Percentiles rank a stretch among this genome's conserved stretches.
These are phyloP conservation scores for Furcasterigmium furcatum DNA, from an alignment of 2,329 filamentous ascomycete species.

Conservation along the genomic window DNA sequence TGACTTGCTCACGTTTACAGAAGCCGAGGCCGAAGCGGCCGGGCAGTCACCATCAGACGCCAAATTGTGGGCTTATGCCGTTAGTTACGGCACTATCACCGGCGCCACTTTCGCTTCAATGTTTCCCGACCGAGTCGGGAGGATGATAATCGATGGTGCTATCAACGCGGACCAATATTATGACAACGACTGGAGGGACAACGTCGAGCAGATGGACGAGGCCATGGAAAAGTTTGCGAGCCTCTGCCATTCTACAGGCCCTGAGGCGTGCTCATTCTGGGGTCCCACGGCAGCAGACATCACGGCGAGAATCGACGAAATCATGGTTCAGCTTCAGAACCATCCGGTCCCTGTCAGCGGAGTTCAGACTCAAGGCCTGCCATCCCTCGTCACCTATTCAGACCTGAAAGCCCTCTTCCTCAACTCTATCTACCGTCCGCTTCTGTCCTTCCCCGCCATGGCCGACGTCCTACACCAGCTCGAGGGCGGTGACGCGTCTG, in stretches of 20 bases:
- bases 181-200: conserved; percentile 17
- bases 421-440: conserved; percentile 16
- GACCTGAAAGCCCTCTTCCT: conserved; percentile 23
- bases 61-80: conserved; percentile 19
- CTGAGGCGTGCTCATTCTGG: conserved; percentile 22
- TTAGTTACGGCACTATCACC: conserved; percentile 25
- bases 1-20: conserved; percentile 24
- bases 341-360: conserved; percentile 19
- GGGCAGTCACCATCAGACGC: conserved; percentile 18
- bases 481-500: conserved; percentile 21
- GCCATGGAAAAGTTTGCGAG: conserved; percentile 14
- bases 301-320: conserved; percentile 17
- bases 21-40: conserved; percentile 20
- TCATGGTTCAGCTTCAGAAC: conserved; percentile 19
- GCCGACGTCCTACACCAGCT: conserved; percentile 20
- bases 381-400: conserved; percentile 20
- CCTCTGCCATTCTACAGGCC: conserved; percentile 20
- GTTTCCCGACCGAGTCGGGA: conserved; percentile 32
- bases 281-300: conserved; percentile 20
- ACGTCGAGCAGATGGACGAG: conserved; percentile 17
- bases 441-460: conserved; percentile 18
- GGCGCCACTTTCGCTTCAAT: conserved; percentile 29
- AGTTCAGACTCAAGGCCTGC: conserved; percentile 10
- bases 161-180: conserved; percentile 19
- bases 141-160: conserved; percentile 28